Conservation (phyloP, 257 asterid species). For the Verbascum thapsus region DNA sequence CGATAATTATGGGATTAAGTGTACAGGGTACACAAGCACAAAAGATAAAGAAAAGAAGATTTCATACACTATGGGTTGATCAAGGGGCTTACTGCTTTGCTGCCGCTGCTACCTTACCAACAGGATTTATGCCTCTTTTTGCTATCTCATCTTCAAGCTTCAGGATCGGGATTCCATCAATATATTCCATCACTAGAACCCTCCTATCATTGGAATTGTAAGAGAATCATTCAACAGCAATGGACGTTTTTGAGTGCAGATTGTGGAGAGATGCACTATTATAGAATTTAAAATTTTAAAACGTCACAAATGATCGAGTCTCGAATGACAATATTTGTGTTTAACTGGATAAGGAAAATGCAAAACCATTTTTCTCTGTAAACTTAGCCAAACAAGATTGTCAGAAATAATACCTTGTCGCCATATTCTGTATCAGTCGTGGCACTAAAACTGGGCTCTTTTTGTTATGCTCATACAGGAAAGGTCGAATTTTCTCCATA, state of each 20-base stretch:
- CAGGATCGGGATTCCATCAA: slow-evolving; percentile 89
- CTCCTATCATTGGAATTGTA: slow-evolving; percentile 54
- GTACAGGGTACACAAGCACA: slow-evolving; percentile 25
- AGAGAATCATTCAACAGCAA: slow-evolving; percentile 14
- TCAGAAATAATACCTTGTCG: slow-evolving; percentile 59
- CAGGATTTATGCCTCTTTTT: slow-evolving; percentile 90
- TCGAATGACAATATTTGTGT: slow-evolving; percentile 14
- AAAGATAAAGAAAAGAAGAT: slow-evolving; percentile 32
- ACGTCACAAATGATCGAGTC: slow-evolving; percentile 17
- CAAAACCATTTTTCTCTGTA: not conserved
- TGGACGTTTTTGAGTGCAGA: not conserved
- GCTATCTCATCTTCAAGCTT: slow-evolving; percentile 94
- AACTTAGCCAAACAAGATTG: slow-evolving; percentile 23
- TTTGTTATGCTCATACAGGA: slow-evolving; percentile 69
- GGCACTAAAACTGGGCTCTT: slow-evolving; percentile 83
- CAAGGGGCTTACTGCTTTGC: slow-evolving; percentile 93
- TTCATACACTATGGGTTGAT: slow-evolving; percentile 50
- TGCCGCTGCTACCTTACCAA: slow-evolving; percentile 82
- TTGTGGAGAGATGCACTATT: slow-evolving; percentile 6
- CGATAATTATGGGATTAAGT: not conserved
- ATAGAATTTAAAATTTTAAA: slow-evolving; percentile 1
- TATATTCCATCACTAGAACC: slow-evolving; percentile 91
- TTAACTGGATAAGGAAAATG: not conserved
- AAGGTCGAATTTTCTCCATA: slow-evolving; percentile 77
- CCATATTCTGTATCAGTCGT: slow-evolving; percentile 56